Percentiles rank a stretch among this genome's conserved stretches.
Conservation (phyloP, 768 basidiomycete genomes). For the Sarcodon sp. region DNA sequence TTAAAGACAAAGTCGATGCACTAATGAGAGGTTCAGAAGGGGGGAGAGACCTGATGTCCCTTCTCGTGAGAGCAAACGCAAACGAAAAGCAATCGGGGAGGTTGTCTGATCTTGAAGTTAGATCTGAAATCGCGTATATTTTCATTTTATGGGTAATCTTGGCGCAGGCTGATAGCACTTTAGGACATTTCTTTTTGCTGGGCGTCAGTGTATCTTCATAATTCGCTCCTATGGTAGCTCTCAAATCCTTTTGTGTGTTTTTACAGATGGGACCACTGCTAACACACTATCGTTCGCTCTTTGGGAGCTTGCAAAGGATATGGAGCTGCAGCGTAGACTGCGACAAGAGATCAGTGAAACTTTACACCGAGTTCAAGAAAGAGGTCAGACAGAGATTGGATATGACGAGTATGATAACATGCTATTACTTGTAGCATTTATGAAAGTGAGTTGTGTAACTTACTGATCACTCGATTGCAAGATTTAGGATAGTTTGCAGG, state of each 20-base stretch:
- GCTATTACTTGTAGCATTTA: constrained; percentile 16
- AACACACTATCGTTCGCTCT: constrained; percentile 16
- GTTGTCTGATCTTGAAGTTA: constrained; percentile 19
- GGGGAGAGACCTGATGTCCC: neutral
- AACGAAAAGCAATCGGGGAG: constrained; percentile 28
- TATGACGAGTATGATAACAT: constrained; percentile 19
- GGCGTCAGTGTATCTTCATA: constrained; percentile 2
- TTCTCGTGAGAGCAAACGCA: constrained; percentile 39
- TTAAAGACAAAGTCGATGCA: neutral
- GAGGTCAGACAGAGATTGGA: constrained; percentile 14
- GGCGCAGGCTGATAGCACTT: too few species aligned
- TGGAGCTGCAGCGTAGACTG: constrained; percentile 13
- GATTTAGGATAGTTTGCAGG: constrained; percentile 13
- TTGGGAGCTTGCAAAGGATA: constrained; percentile 16
- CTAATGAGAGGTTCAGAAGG: neutral
- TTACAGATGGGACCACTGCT: constrained; percentile 16
- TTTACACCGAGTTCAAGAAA: constrained; percentile 9
- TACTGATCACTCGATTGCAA: too few species aligned
- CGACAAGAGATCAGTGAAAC: constrained; percentile 15
- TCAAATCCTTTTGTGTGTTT: too few species aligned
- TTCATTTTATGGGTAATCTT: neutral
- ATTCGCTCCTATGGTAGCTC: too few species aligned
- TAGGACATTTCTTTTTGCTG: constrained; percentile 4
- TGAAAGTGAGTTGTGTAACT: constrained; percentile 15
- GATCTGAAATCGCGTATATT: constrained; percentile 14